Conservation (phyloP, 768 basidiomycete species). For the Crassisporium funariophilum region DNA sequence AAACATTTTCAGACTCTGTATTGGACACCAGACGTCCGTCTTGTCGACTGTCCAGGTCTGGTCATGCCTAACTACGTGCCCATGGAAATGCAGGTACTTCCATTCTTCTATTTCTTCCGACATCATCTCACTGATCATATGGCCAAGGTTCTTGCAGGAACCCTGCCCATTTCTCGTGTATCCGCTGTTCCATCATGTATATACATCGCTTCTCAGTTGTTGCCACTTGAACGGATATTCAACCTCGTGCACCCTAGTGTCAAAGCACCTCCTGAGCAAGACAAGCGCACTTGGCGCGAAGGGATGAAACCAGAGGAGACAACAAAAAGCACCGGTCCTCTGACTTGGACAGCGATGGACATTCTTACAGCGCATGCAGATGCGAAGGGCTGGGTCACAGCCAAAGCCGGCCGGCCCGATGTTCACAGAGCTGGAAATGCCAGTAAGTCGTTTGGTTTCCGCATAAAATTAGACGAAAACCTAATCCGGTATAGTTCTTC, state of each 20-base stretch:
- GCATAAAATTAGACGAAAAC: not conserved
- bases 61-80: slow-evolving; percentile 85
- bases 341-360: slow-evolving; percentile 83
- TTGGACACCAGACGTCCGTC: slow-evolving; percentile 81
- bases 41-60: slow-evolving; percentile 95
- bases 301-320: slow-evolving; percentile 35
- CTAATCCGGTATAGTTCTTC: slow-evolving; percentile 58
- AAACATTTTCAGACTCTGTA: slow-evolving; percentile 96
- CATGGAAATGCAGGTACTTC: slow-evolving; percentile 76
- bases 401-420: slow-evolving; percentile 89
- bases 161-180: slow-evolving; percentile 80
- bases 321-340: slow-evolving; percentile 20
- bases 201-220: slow-evolving; percentile 60
- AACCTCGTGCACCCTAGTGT: slow-evolving; percentile 55
- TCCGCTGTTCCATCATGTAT: slow-evolving; percentile 85
- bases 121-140: slow-evolving; percentile 1
- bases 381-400: slow-evolving; percentile 83
- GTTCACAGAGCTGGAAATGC: slow-evolving; percentile 87
- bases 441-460: slow-evolving; percentile 52
- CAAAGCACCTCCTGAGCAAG: slow-evolving; percentile 39
- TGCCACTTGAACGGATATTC: slow-evolving; percentile 79
- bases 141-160: slow-evolving; percentile 63
- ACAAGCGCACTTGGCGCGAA: slow-evolving; percentile 82
- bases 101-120: slow-evolving; percentile 3
- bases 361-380: slow-evolving; percentile 78